phyloP scores from a whole-genome alignment of 371 early-diverging fungal species.

The Coemansia sp. region DNA sequence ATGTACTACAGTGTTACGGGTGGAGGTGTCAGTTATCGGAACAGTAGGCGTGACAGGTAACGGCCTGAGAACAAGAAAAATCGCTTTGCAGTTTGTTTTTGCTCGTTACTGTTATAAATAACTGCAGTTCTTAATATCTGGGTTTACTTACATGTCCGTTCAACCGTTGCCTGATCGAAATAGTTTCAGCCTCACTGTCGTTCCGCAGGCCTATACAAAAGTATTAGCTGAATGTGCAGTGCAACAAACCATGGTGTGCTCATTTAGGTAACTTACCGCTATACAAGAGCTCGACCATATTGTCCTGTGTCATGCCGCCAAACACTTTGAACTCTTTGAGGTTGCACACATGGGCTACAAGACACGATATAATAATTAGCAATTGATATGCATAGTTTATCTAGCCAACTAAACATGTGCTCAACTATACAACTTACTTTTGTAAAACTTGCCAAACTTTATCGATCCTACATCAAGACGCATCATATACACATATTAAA shows the following conservation, averaged over 20 bases:
- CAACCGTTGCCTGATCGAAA: slow-evolving; percentile 67
- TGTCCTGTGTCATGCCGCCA: slow-evolving; percentile 76
- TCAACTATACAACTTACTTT: slow-evolving; percentile 58
- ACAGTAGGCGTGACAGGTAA: neutral
- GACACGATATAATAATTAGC: neutral
- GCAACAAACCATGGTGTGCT: neutral
- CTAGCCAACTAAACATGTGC: neutral
- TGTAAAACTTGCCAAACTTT: slow-evolving; percentile 94
- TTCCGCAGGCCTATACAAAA: slow-evolving; percentile 71
- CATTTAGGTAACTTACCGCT: slow-evolving; percentile 59
- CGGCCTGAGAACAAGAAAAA: neutral
- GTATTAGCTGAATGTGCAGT: neutral
- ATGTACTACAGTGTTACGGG: slow-evolving; percentile 54
- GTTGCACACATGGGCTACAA: slow-evolving; percentile 90
- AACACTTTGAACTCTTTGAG: slow-evolving; percentile 94
- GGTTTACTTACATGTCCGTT: slow-evolving; percentile 36
- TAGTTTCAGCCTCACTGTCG: slow-evolving; percentile 88
- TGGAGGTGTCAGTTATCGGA: neutral
- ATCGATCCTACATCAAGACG: slow-evolving; percentile 63
- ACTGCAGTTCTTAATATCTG: neutral
- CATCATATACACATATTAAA: no score
- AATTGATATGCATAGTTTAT: neutral
- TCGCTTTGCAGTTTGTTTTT: neutral
- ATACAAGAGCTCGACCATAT: slow-evolving; percentile 85
- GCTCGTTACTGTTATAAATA: neutral